Conservation (phyloP, 192 early-diverging fungal genomes). For the Coemansia sp. region DNA sequence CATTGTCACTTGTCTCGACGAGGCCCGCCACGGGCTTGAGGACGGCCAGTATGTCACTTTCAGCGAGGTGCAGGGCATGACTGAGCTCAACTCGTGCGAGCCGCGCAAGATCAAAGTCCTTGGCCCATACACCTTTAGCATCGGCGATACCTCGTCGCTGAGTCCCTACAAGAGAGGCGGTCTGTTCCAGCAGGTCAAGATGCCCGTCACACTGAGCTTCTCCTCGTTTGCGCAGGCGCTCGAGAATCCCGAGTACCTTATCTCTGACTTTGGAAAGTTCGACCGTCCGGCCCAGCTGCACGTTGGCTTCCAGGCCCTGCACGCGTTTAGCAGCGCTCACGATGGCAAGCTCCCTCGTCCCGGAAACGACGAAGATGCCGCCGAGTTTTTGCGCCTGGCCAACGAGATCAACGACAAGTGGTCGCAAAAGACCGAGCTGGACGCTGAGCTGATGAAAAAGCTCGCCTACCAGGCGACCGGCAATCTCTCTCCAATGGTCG, state of each 20-base stretch:
- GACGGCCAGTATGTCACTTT: slow-evolving; percentile 97
- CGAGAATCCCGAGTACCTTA: slow-evolving; percentile 75
- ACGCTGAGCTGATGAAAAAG: slow-evolving; percentile 84
- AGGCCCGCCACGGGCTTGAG: slow-evolving; percentile 95
- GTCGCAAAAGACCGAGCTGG: slow-evolving; percentile 71
- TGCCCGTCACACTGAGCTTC: slow-evolving; percentile 81
- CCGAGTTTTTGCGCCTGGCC: slow-evolving; percentile 70
- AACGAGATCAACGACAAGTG: slow-evolving; percentile 68
- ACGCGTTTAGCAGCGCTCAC: slow-evolving; percentile 64
- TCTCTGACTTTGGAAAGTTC: slow-evolving; percentile 97
- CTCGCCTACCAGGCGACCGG: slow-evolving; percentile 86
- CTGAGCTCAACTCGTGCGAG: slow-evolving; percentile 73
- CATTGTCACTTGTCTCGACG: slow-evolving; percentile 93
- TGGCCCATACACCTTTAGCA: slow-evolving; percentile 95
- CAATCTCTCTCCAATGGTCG: slow-evolving; percentile 91
- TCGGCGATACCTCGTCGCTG: slow-evolving; percentile 82
- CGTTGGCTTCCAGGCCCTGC: slow-evolving; percentile 92
- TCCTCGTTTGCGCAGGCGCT: slow-evolving; percentile 71
- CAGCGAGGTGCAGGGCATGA: slow-evolving; percentile 90
- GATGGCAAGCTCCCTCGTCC: slow-evolving; percentile 78
- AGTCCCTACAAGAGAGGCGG: slow-evolving; percentile 80
- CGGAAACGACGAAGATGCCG: slow-evolving; percentile 80
- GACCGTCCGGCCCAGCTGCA: slow-evolving; percentile 93
- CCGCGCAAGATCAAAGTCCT: slow-evolving; percentile 81
- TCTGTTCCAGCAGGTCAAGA: slow-evolving; percentile 94